Evolutionary conservation across 345 rosid genomes (phyloP), one percentile per base, ranked within the genome.

Genomic region (Melastoma malabathricum): DNA sequence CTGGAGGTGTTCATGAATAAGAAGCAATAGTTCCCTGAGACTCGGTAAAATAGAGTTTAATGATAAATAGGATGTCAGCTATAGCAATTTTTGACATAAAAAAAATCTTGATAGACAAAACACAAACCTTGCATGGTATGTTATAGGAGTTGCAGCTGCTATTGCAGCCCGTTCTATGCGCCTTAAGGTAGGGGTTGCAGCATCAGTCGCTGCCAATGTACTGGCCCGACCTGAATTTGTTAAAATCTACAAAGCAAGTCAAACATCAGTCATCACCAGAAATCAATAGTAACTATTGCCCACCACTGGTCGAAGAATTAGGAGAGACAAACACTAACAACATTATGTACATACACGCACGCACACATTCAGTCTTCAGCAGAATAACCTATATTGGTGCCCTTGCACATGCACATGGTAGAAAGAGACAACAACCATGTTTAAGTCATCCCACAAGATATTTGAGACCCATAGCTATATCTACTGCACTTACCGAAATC

Each of bases 141-240:
- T 77, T 55, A 92, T 87, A 56, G 98, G 98, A 52, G 98, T 92
- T 6, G 98, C 98, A 52, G 96, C 96, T 41, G 96, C 98, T 27
- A 92, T 80, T 59, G 98, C 98, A 15, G 96, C 98, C 79, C 98
- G 81, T 68, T 92, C 98, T 47, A 92, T 92, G 65, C 98, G 98
- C 65, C 84, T 80, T 65, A 92, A 58, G 41, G 98, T 87, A 31
- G 98, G 98, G 52, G 87, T 92, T 55, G 98, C 96, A 59, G 98
- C 98, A 82, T 92, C 98, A 15, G 93, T 87, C 46, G 98, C 98
- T 50, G 98, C 89, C 48, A 92, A 60, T 14, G 93, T 75, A 69
- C 80, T 87, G 3, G 95, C 89, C 63, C 94, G 89, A 47, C 98
- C 98, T 16, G 98, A 82, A 67, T 84, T 92, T 52, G 98, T 92